phyloP scores from a whole-genome alignment of 352 stramenopile species.

The Aphanomyces cochlioides region DNA sequence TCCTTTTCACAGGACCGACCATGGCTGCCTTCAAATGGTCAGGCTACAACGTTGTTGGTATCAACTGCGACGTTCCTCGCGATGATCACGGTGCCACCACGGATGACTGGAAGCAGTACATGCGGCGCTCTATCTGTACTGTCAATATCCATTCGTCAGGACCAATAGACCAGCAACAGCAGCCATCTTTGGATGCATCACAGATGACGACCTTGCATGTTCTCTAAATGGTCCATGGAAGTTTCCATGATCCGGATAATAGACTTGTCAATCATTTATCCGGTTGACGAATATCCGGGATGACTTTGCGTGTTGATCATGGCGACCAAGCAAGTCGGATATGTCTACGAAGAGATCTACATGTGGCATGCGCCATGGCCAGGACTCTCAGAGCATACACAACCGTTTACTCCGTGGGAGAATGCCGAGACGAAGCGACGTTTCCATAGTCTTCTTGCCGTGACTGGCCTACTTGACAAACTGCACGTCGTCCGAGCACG shows the following conservation, averaged over 20 bases:
- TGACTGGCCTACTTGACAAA: conserved; percentile 57
- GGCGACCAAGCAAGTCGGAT: conserved; percentile 41
- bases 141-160: conserved; percentile 50
- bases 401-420: conserved; percentile 78
- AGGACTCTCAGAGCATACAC: conserved; percentile 43
- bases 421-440: conserved; percentile 73
- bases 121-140: conserved; percentile 89
- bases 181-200: not conserved
- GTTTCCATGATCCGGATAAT: not conserved
- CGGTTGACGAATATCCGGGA: conserved; percentile 1
- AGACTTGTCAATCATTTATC: not conserved
- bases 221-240: not conserved
- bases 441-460: conserved; percentile 70
- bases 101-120: conserved; percentile 92
- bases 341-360: conserved; percentile 80
- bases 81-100: not conserved
- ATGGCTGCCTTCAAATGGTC: not conserved
- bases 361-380: conserved; percentile 70
- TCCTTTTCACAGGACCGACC: conserved; percentile 2
- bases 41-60: not conserved
- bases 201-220: conserved; percentile 3
- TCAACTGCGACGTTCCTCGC: conserved; percentile 11
- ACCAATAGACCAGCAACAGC: not conserved
- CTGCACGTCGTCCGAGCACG: conserved; percentile 40
- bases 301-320: not conserved